Conservation (phyloP, 768 basidiomycete species). For the Epithele typhae region DNA sequence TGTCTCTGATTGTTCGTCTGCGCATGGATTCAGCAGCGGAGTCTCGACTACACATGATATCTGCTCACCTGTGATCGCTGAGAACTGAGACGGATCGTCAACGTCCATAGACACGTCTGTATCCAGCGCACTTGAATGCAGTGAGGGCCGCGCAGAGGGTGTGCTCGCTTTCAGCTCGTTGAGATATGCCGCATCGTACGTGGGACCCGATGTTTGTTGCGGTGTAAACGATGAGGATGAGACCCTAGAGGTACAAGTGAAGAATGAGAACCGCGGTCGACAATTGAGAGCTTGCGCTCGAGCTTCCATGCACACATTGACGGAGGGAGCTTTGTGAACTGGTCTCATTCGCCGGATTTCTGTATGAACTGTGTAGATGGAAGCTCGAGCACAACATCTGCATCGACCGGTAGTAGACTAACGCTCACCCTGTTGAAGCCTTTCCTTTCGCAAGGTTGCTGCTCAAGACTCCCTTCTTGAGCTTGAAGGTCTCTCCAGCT, state of each 20-base stretch:
- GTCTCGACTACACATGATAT: background rate
- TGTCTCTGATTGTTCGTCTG: slow-evolving; percentile 35
- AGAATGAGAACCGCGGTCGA: too few species aligned
- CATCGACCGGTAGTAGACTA: background rate
- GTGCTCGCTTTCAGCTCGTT: slow-evolving; percentile 79
- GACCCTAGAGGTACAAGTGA: slow-evolving; percentile 1
- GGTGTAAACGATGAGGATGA: slow-evolving; percentile 45
- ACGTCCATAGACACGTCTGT: slow-evolving; percentile 44
- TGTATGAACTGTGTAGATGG: slow-evolving; percentile 7
- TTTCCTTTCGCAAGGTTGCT: slow-evolving; percentile 55
- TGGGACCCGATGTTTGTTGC: slow-evolving; percentile 41
- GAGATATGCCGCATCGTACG: slow-evolving; percentile 71
- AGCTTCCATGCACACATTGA: slow-evolving; percentile 10
- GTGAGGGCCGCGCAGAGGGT: slow-evolving; percentile 45
- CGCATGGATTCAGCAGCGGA: slow-evolving; percentile 2
- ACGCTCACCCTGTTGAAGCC: slow-evolving; percentile 22
- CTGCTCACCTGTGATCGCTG: slow-evolving; percentile 25
- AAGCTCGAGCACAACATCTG: slow-evolving; percentile 4
- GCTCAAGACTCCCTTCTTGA: slow-evolving; percentile 80
- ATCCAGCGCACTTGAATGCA: slow-evolving; percentile 35
- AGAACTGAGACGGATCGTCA: slow-evolving; percentile 30
- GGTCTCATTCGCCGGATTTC: background rate
- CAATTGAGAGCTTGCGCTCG: too few species aligned
- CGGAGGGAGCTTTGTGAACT: too few species aligned
- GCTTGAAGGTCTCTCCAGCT: slow-evolving; percentile 62